Evolutionary conservation across 164 flowering plant genomes (phyloP).

Genomic region (Piper betle): DNA sequence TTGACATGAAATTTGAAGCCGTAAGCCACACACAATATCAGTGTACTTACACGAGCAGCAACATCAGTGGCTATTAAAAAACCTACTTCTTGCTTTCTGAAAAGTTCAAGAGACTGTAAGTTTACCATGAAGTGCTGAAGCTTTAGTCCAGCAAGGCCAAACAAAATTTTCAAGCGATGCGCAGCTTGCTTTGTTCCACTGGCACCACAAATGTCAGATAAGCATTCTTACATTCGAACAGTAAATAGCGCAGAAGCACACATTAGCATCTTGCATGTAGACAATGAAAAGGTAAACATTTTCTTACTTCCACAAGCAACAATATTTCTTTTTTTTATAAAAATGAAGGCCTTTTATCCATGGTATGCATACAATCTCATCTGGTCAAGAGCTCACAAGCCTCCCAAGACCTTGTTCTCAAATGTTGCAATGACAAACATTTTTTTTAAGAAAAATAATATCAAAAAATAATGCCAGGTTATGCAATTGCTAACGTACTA

Average conservation of each 20-base stretch:
- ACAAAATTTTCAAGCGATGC: conserved; percentile 83
- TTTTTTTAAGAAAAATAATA: too few relatives aligned
- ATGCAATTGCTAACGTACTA: too few relatives aligned
- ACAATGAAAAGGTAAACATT: background rate
- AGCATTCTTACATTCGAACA: background rate
- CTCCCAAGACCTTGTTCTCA: too few relatives aligned
- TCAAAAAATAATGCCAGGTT: too few relatives aligned
- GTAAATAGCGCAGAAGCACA: background rate
- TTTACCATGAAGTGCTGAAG: conserved; percentile 94
- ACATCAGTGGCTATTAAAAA: conserved; percentile 93
- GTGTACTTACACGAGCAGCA: conserved; percentile 80
- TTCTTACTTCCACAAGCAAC: too few relatives aligned
- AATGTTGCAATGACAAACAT: too few relatives aligned
- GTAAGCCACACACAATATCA: background rate
- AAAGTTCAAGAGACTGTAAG: conserved; percentile 91
- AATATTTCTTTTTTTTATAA: too few relatives aligned
- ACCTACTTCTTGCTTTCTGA: conserved; percentile 84
- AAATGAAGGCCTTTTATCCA: too few relatives aligned
- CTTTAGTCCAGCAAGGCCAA: conserved; percentile 76
- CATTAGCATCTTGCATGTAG: background rate
- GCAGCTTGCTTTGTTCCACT: conserved; percentile 95
- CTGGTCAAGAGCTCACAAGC: too few relatives aligned
- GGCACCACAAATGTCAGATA: conserved; percentile 13
- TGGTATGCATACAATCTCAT: too few relatives aligned
- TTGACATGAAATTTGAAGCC: background rate